These are phyloP conservation scores for Phytopythium vexans DNA, from an alignment of 352 stramenopile genomes.

Conservation along the genomic window DNA sequence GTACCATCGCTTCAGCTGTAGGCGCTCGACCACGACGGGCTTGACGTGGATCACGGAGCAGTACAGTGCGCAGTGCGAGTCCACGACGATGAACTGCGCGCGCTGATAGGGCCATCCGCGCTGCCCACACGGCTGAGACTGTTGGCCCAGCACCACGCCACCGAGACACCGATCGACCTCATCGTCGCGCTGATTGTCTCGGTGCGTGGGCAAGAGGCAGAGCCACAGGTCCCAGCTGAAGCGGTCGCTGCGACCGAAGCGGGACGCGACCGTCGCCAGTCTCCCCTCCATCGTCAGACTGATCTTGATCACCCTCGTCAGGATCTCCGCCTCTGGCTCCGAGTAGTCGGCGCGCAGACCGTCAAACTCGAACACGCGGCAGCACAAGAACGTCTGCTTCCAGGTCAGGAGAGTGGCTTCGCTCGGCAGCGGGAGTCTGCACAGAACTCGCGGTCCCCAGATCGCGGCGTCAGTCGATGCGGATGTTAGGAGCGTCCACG, in stretches of 20 bases:
- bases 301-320: neutral
- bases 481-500: neutral
- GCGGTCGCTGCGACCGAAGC: neutral
- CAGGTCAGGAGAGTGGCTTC: neutral
- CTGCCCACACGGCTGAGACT: constrained; percentile 3
- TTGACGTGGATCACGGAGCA: constrained; percentile 13
- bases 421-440: neutral
- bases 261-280: neutral
- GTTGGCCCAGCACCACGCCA: constrained; percentile 16
- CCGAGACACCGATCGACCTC: constrained; percentile 3
- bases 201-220: constrained; percentile 10
- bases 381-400: neutral
- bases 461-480: neutral
- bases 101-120: constrained; percentile 2
- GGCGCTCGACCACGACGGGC: constrained; percentile 1
- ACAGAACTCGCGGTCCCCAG: constrained; percentile 1
- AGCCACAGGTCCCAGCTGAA: constrained; percentile 27
- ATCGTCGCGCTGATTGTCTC: neutral
- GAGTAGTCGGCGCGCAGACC: neutral
- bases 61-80: constrained; percentile 11
- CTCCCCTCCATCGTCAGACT: too few species aligned
- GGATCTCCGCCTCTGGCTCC: neutral
- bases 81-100: constrained; percentile 13
- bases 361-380: constrained; percentile 1
- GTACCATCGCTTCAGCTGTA: constrained; percentile 15